phyloP scores from a whole-genome alignment of 805 yeast species.

The Yamadazyma endophytica region DNA sequence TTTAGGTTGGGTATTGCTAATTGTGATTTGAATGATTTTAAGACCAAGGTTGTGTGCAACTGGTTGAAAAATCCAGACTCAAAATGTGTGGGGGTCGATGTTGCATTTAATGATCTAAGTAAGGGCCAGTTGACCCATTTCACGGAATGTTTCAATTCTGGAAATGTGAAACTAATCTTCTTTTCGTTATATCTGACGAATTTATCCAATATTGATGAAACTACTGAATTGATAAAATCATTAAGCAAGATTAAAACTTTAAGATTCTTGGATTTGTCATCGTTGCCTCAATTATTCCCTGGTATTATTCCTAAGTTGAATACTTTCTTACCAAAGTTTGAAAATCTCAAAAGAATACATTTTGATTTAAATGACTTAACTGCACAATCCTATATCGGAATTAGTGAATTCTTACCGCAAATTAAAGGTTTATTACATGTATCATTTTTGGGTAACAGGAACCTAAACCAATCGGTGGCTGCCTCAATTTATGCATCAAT shows the following conservation, averaged over 20 bases:
- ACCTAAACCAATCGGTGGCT: conserved; percentile 39
- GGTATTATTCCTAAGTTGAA: conserved; percentile 42
- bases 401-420: conserved; percentile 45
- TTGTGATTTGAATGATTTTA: conserved; percentile 40
- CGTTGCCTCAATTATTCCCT: conserved; percentile 50
- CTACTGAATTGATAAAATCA: conserved; percentile 30
- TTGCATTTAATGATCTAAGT: conserved; percentile 51
- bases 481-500: conserved; percentile 50
- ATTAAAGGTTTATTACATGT: conserved; percentile 49
- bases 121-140: conserved; percentile 45
- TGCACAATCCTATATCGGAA: conserved; percentile 43
- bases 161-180: conserved; percentile 38
- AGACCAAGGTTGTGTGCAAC: conserved; percentile 38
- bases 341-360: conserved; percentile 47
- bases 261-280: conserved; percentile 50
- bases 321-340: conserved; percentile 42
- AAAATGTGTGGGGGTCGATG: conserved; percentile 52
- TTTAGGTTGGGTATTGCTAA: conserved; percentile 52
- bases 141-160: conserved; percentile 34
- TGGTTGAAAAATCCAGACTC: conserved; percentile 45
- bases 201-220: conserved; percentile 37
- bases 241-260: conserved; percentile 37
- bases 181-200: conserved; percentile 52
- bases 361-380: conserved; percentile 51
- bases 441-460: conserved; percentile 49